A percentile compares a stretch with the other conserved stretches of the same genome.
phyloP scores from a whole-genome alignment of 73 alveolate genomes.

The Tetrahymena borealis region DNA sequence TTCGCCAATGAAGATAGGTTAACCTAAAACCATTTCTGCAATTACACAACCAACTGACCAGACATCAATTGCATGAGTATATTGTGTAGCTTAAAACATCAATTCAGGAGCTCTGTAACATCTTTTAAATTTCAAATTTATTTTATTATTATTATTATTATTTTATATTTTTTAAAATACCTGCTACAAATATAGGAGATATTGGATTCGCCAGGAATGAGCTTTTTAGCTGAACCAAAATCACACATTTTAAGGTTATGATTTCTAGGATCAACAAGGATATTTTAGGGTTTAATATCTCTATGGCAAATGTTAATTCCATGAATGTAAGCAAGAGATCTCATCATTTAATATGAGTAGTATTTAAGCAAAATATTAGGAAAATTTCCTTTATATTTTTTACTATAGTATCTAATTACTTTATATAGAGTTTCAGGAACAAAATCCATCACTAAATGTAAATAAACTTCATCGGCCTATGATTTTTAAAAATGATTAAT shows the following conservation, averaged over 20 bases:
- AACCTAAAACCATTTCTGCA: conserved; percentile 67
- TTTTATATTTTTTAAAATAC: not conserved
- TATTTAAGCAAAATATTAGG: conserved; percentile 69
- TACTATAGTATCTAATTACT: conserved; percentile 57
- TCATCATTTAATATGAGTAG: conserved; percentile 71
- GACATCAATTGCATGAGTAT: conserved; percentile 61
- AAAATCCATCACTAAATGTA: conserved; percentile 80
- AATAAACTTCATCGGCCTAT: conserved; percentile 59
- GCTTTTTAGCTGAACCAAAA: conserved; percentile 91
- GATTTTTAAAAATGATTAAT: not conserved
- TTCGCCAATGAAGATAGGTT: conserved; percentile 78
- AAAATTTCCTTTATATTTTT: conserved; percentile 49
- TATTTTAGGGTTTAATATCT: conserved; percentile 82
- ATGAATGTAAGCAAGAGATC: conserved; percentile 75
- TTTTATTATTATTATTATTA: not conserved
- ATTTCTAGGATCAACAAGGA: conserved; percentile 63
- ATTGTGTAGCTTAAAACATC: conserved; percentile 68
- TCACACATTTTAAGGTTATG: conserved; percentile 78
- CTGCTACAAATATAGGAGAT: conserved; percentile 84
- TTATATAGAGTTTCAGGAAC: conserved; percentile 76
- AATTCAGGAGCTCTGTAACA: conserved; percentile 81
- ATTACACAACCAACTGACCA: conserved; percentile 72
- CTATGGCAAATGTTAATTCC: conserved; percentile 63
- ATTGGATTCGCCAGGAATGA: conserved; percentile 89
- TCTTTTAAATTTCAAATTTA: conserved; percentile 6